Percentiles rank a stretch among this genome's conserved stretches.
These are phyloP conservation scores for Saccharomycopsis javanensis DNA, from an alignment of 805 yeast species.

Conservation along the genomic window DNA sequence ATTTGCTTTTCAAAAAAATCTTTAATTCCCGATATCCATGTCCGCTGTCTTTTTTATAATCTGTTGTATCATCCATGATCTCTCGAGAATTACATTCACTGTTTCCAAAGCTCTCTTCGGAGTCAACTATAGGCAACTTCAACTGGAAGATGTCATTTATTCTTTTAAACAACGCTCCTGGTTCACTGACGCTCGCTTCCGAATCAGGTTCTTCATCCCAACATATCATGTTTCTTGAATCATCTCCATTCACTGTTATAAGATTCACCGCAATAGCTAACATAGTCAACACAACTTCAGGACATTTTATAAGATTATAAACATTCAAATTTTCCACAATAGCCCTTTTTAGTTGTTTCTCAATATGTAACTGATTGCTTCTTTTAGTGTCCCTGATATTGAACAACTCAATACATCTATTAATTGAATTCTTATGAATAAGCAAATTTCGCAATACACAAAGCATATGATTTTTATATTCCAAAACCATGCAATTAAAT, in stretches of 20 bases:
- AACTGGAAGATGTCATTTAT: background rate
- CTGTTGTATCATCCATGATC: background rate
- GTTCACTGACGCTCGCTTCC: background rate
- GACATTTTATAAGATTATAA: background rate
- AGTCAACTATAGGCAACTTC: background rate
- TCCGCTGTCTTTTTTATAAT: background rate
- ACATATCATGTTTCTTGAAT: background rate
- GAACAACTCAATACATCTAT: background rate
- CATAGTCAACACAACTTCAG: background rate
- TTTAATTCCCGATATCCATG: background rate
- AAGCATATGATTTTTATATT: background rate
- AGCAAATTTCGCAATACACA: background rate
- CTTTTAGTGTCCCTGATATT: background rate
- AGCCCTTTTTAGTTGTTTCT: background rate
- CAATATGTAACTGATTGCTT: background rate
- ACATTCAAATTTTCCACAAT: background rate
- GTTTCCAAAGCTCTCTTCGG: background rate
- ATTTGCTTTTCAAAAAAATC: background rate
- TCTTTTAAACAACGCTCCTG: background rate
- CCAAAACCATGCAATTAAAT: background rate
- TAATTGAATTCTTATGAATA: background rate
- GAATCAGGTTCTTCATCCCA: background rate
- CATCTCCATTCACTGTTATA: background rate
- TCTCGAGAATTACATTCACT: background rate
- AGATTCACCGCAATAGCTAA: background rate